Base-by-base conservation (phyloP, 1,139 yeast species). In the Scheffersomyces cryptocercus region DNA sequence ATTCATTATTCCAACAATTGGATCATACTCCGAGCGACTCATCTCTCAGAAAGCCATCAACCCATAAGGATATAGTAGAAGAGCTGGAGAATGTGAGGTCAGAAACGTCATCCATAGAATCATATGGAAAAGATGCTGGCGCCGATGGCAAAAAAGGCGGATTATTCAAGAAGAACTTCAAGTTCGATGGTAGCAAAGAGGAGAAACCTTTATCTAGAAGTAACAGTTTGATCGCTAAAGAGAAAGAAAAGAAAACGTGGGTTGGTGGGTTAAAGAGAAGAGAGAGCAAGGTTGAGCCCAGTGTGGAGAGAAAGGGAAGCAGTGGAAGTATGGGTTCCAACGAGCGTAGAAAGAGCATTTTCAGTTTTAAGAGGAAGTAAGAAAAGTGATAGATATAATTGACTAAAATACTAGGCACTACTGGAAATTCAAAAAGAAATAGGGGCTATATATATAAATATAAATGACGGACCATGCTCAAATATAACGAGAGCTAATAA, bases 221-320 rank as follows among this genome's bases (percentile, higher is more conserved):
- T 2, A 49, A 46, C 13, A 44, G 51, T 28, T 20, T 20, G 26
- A 44, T 34, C 26, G 35, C 35, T 10, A 31, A 31, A 14, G 35
- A n/a, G 29, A 46, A 50, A 31, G 76, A 70, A 40, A 71, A 73
- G 59, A 73, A 72, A 46, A 64, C 72, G 8, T 72, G 77, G 77
- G 73, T 70, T 5, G 74, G 72, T 0, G 72, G 72, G 1, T 61
- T 73, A 36, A 71, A 69, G 45, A 55, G 73, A 40, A 54, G 68
- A 43, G 75, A 70, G 37, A 62, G 61, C 49, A 63, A 61, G 40
- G 46, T 44, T 2, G 51, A 43, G 16, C 35, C 35, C 6, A 31
- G 36, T 8, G 15, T 40, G 39, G 52, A 48, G 8, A 29, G 43
- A 9, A 45, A 45, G 36, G 37, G 36, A 12, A 42, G 40, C 13